Evolutionary conservation across 2,329 filamentous ascomycete genomes (phyloP), one percentile per base, ranked within the genome.

Genomic region (Calonectria hawksworthii): DNA sequence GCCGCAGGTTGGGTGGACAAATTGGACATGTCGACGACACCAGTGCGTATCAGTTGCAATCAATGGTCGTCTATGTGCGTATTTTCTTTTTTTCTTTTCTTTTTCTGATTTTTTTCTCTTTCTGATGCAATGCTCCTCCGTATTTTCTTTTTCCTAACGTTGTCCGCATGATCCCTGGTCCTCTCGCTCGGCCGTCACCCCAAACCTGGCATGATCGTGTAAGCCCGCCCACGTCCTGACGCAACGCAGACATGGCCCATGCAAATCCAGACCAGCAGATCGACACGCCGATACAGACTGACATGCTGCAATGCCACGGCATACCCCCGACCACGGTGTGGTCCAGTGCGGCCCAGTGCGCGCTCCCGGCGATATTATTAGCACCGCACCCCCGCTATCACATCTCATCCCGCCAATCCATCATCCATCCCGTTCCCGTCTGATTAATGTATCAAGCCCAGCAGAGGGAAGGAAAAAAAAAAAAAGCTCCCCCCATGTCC

Each of bases 251-350:
- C 26, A 51, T 36, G 50, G 18, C 38, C 70, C 41, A 63, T 67
- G 38, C 61, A 44, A 73, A 41, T 69, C 68, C 68, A 70, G 68
- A 64, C 56, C 66, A 51, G 51, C 38, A 36, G 71, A 73, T 73
- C 71, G 71, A 73, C 71, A 68, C 44, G 54, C 64, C 64, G 64
- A 69, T 28, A 73, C 70, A 54, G 44, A 72, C 54, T 71, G 63
- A 68, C 56, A 70, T 32, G 66, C 63, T 41, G 68, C 65, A 65
- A 52, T 50, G 56, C 50, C 66, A 65, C 71, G 50, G 66, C 51
- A 68, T 54, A 61, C 32, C 71, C 63, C 66, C 59, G 66, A 28
- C 38, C 66, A 21, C 26, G 18, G 50, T 59, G 54, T 30, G 68
- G 44, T 47, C 68, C 44, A 70, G 54, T 21, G 41, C 56, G 56